Percentiles rank a stretch among this genome's conserved stretches.
Conservation (phyloP, 1,284 basidiomycete genomes). For the Paramarasmius palmivorus region DNA sequence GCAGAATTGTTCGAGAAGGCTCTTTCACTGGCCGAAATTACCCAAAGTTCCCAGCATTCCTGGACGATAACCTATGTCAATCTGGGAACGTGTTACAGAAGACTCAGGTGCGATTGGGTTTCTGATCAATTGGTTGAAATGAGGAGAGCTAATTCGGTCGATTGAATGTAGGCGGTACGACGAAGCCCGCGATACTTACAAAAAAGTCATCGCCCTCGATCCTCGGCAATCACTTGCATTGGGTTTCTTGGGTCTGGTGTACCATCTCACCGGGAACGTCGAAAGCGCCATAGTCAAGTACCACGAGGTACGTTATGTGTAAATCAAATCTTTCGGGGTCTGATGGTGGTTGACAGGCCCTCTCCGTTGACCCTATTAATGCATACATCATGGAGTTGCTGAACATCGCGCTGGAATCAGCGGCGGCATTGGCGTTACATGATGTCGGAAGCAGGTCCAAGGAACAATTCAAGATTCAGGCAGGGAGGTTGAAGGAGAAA, state of each 20-base stretch:
- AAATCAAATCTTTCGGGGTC: slow-evolving; percentile 1
- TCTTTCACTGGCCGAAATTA: slow-evolving; percentile 72
- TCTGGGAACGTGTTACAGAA: slow-evolving; percentile 84
- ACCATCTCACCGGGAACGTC: slow-evolving; percentile 71
- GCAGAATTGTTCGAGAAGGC: slow-evolving; percentile 72
- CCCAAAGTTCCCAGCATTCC: slow-evolving; percentile 79
- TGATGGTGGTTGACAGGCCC: slow-evolving; percentile 49
- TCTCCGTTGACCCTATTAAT: slow-evolving; percentile 86
- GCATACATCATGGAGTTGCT: slow-evolving; percentile 84
- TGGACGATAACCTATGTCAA: slow-evolving; percentile 93
- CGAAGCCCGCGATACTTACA: slow-evolving; percentile 72
- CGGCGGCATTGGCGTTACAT: slow-evolving; percentile 21
- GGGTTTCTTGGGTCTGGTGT: slow-evolving; percentile 82
- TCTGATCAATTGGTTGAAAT: background rate
- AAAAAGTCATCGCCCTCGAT: slow-evolving; percentile 79
- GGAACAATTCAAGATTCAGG: slow-evolving; percentile 32
- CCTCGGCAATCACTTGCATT: slow-evolving; percentile 78
- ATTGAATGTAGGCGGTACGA: slow-evolving; percentile 54
- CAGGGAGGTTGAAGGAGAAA: slow-evolving; percentile 36
- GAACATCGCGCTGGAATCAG: slow-evolving; percentile 76
- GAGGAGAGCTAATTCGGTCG: slow-evolving; percentile 1
- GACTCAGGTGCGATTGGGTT: slow-evolving; percentile 64
- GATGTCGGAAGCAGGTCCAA: slow-evolving; percentile 29
- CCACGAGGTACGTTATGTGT: slow-evolving; percentile 69
- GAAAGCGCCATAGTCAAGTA: slow-evolving; percentile 85